Conservation (phyloP, 768 basidiomycete genomes). For the Ramaria rubella region DNA sequence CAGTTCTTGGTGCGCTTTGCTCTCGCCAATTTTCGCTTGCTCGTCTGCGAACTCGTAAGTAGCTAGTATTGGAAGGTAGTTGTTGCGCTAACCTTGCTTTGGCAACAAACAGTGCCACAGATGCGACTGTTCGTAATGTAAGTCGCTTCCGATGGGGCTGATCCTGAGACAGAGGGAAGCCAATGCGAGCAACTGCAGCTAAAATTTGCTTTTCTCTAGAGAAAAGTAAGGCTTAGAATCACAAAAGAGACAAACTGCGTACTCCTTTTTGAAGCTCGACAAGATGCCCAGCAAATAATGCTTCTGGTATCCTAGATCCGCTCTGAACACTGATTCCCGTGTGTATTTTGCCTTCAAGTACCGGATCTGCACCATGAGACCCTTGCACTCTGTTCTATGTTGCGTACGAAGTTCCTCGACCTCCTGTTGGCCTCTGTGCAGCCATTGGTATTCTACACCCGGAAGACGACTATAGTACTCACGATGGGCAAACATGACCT, state of each 20-base stretch:
- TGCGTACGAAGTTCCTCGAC: constrained; percentile 49
- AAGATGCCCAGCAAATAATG: constrained; percentile 76
- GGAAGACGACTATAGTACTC: constrained; percentile 22
- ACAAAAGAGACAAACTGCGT: constrained; percentile 14
- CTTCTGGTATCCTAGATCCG: constrained; percentile 80
- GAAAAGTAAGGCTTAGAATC: not conserved
- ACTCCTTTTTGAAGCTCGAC: constrained; percentile 66
- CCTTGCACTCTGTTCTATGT: constrained; percentile 86
- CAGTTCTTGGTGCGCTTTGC: constrained; percentile 53
- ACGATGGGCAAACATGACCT: constrained; percentile 57
- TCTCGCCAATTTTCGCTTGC: constrained; percentile 59
- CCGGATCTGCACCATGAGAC: constrained; percentile 80
- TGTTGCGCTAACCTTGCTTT: constrained; percentile 49
- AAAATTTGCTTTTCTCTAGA: constrained; percentile 63
- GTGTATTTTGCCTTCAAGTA: constrained; percentile 91
- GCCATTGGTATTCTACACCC: not conserved
- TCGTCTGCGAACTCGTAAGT: constrained; percentile 34
- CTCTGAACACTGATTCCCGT: constrained; percentile 75
- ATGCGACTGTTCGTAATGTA: constrained; percentile 50
- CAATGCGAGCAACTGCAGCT: constrained; percentile 69
- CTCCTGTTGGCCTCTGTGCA: constrained; percentile 44
- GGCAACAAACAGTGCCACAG: constrained; percentile 56
- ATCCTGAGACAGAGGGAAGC: constrained; percentile 47
- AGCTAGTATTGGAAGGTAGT: not conserved
- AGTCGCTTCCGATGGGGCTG: constrained; percentile 33